Evolutionary conservation across 2,329 filamentous ascomycete species (phyloP).

Genomic region (Exophiala sp.): DNA sequence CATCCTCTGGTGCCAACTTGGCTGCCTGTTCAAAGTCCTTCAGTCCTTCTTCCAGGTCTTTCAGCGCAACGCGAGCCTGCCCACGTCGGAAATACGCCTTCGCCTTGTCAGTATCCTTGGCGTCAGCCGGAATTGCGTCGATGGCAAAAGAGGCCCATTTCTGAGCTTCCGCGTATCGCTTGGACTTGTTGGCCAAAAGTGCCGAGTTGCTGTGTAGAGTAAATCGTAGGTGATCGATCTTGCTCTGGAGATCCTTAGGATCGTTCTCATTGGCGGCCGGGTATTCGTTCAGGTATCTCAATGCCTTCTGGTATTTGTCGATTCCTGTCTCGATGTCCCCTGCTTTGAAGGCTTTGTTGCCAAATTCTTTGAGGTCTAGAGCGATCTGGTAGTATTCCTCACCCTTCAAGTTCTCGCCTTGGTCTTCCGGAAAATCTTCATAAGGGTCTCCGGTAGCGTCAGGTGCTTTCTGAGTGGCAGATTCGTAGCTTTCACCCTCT

Average conservation of each 20-base stretch:
- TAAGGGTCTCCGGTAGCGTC: conserved; percentile 84
- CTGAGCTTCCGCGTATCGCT: conserved; percentile 63
- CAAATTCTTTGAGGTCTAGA: conserved; percentile 78
- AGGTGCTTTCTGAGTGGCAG: conserved; percentile 61
- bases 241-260: conserved; percentile 58
- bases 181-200: conserved; percentile 75
- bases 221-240: conserved; percentile 71
- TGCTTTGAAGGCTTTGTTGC: conserved; percentile 85
- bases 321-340: conserved; percentile 65
- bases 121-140: conserved; percentile 55
- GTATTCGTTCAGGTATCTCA: conserved; percentile 84
- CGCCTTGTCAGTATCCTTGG: conserved; percentile 68
- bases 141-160: conserved; percentile 68
- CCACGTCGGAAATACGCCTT: conserved; percentile 86
- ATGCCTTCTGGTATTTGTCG: conserved; percentile 88
- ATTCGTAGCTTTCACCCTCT: conserved; percentile 60
- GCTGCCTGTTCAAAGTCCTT: conserved; percentile 69
- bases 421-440: conserved; percentile 92
- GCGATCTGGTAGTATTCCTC: conserved; percentile 70
- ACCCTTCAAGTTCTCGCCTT: conserved; percentile 58
- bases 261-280: conserved; percentile 64
- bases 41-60: conserved; percentile 77
- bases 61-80: conserved; percentile 65
- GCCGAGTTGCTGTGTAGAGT: conserved; percentile 83
- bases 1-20: conserved; percentile 67